These are phyloP conservation scores for Diophrys sp. DNA, from an alignment of 73 alveolate species.

Conservation along the genomic window DNA sequence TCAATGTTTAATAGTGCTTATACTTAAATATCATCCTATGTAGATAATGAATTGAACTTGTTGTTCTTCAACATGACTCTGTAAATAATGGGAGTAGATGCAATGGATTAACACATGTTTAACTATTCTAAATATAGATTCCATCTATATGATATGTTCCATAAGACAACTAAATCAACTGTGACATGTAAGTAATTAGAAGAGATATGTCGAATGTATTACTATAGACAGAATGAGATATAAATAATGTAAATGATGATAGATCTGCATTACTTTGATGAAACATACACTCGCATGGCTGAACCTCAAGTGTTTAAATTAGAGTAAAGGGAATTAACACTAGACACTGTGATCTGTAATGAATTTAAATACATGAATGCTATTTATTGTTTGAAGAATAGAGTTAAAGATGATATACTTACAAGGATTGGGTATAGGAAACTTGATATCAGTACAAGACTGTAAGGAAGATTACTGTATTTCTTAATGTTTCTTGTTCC, in stretches of 20 bases:
- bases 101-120: background rate
- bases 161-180: background rate
- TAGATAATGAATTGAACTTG: background rate
- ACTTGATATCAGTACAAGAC: background rate
- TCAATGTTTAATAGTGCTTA: background rate
- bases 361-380: background rate
- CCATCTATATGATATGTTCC: background rate
- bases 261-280: background rate
- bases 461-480: background rate
- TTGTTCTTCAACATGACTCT: background rate
- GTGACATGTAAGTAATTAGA: background rate
- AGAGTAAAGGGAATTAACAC: background rate
- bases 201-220: background rate
- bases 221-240: background rate
- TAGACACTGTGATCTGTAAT: background rate
- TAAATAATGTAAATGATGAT: background rate
- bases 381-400: too few species aligned
- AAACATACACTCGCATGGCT: background rate
- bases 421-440: background rate
- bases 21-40: background rate
- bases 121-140: background rate
- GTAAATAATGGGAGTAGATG: background rate
- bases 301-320: background rate
- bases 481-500: background rate
- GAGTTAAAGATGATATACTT: background rate